These are phyloP conservation scores for Wickerhamiella hasegawae DNA, from an alignment of 805 yeast genomes.

Conservation along the genomic window DNA sequence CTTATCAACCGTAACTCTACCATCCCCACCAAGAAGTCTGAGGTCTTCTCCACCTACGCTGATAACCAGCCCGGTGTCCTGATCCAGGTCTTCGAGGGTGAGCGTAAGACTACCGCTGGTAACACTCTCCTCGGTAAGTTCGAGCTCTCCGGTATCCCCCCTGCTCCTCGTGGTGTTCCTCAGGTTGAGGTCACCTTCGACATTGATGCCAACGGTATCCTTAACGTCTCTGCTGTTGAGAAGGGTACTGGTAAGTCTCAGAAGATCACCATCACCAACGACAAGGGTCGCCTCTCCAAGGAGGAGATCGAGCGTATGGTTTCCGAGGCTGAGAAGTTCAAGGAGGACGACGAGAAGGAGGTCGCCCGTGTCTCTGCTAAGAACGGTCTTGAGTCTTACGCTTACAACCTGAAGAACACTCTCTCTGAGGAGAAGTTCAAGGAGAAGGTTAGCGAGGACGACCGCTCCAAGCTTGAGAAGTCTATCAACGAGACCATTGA, in stretches of 20 bases:
- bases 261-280: slow-evolving; percentile 96
- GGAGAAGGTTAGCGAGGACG: slow-evolving; percentile 35
- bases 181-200: slow-evolving; percentile 96
- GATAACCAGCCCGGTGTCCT: slow-evolving; percentile 98
- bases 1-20: slow-evolving; percentile 97
- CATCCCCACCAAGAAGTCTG: slow-evolving; percentile 94
- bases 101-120: slow-evolving; percentile 90
- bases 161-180: slow-evolving; percentile 98
- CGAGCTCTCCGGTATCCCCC: slow-evolving; percentile 92
- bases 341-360: slow-evolving; percentile 93
- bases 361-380: slow-evolving; percentile 83
- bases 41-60: slow-evolving; percentile 90
- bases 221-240: slow-evolving; percentile 91
- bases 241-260: slow-evolving; percentile 97
- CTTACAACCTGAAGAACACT: slow-evolving; percentile 82
- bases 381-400: slow-evolving; percentile 90
- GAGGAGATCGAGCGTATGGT: slow-evolving; percentile 98
- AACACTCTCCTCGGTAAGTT: slow-evolving; percentile 95
- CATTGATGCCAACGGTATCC: slow-evolving; percentile 92
- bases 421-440: slow-evolving; percentile 58
- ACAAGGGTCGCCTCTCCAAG: slow-evolving; percentile 95
- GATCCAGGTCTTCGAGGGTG: slow-evolving; percentile 97
- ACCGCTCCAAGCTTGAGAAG: slow-evolving; percentile 17
- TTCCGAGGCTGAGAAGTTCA: slow-evolving; percentile 91
- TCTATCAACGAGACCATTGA: slow-evolving; percentile 18